Evolutionary conservation across 371 early-diverging fungal species (phyloP).

Genomic region (Actinomortierella wolfii): DNA sequence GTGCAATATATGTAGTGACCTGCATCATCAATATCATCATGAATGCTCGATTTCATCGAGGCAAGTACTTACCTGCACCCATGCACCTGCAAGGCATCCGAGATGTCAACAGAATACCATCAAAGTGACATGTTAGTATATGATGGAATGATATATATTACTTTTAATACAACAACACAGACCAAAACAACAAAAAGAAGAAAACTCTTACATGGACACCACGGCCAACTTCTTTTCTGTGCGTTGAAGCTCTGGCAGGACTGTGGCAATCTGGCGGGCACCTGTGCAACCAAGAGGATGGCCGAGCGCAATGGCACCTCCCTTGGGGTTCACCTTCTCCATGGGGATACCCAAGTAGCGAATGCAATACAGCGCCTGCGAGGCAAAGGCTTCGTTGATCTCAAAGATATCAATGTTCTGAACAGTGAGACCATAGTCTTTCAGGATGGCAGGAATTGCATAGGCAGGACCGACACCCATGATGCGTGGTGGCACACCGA

Average conservation of each 20-base stretch:
- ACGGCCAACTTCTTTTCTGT: constrained; percentile 86
- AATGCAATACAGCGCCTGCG: constrained; percentile 93
- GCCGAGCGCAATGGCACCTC: constrained; percentile 98
- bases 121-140: no score
- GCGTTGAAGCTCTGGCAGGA: constrained; percentile 91
- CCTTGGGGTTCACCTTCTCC: constrained; percentile 96
- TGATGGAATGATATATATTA: neutral
- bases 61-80: no score
- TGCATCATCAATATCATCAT: no score
- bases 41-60: no score
- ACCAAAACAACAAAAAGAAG: constrained; percentile 1
- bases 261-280: constrained; percentile 94
- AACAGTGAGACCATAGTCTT: constrained; percentile 77
- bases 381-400: constrained; percentile 98
- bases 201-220: constrained; percentile 65
- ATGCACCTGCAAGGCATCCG: no score
- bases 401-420: constrained; percentile 85
- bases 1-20: no score
- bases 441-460: constrained; percentile 90
- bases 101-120: no score
- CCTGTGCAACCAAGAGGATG: constrained; percentile 95
- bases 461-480: constrained; percentile 98
- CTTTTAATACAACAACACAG: neutral
- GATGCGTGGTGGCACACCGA: constrained; percentile 93
- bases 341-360: constrained; percentile 85